A percentile compares a stretch with the other conserved stretches of the same genome.
Evolutionary conservation across 179 eudicot genomes (phyloP).

Genomic region (Amaranthus tricolor): DNA sequence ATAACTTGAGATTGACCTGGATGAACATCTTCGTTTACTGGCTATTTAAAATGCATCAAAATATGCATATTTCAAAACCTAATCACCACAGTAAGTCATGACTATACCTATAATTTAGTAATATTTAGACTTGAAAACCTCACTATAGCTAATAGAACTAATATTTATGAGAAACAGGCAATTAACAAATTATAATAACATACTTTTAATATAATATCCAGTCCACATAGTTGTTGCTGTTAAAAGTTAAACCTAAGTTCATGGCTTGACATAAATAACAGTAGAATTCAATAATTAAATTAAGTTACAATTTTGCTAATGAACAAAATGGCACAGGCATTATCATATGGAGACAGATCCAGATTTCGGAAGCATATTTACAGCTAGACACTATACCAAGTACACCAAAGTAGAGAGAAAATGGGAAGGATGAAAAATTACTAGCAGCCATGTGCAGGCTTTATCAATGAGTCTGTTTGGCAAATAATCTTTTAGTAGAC

Average conservation of each 20-base stretch:
- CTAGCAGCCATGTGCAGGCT: too few relatives aligned
- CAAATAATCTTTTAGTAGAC: too few relatives aligned
- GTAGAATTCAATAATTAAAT: not conserved
- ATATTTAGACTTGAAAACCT: not conserved
- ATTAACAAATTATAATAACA: conserved; percentile 12
- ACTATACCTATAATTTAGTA: not conserved
- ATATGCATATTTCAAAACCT: not conserved
- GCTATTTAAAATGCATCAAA: not conserved
- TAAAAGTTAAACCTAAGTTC: not conserved
- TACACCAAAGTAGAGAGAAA: conserved; percentile 23
- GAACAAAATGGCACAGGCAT: conserved; percentile 10
- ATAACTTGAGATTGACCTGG: too few relatives aligned
- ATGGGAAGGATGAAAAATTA: conserved; percentile 23
- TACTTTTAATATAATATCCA: not conserved
- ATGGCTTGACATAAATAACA: conserved; percentile 3
- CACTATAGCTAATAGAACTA: not conserved
- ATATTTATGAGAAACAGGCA: not conserved
- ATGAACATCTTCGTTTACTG: not conserved
- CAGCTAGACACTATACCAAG: conserved; percentile 18
- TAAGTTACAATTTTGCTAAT: not conserved
- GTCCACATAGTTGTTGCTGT: not conserved
- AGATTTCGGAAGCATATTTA: conserved; percentile 14
- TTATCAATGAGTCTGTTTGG: too few relatives aligned
- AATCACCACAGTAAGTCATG: conserved; percentile 9
- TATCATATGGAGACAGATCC: conserved; percentile 21